Percentiles rank a stretch among this genome's conserved stretches.
Conservation (phyloP, 2,329 filamentous ascomycete genomes). For the Aspergillus pseudoglaucus region DNA sequence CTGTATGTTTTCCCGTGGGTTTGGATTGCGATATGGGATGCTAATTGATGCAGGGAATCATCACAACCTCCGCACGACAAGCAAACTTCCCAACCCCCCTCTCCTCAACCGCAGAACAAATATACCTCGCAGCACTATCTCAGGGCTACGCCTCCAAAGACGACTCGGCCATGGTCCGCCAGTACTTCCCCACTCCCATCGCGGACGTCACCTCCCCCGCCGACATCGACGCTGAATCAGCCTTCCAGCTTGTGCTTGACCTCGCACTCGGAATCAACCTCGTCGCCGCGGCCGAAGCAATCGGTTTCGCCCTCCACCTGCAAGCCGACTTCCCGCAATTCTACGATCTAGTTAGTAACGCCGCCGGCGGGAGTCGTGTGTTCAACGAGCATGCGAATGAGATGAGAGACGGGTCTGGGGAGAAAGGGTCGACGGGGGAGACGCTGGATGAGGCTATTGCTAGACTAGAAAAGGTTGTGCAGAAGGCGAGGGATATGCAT, state of each 20-base stretch:
- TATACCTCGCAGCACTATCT: constrained; percentile 55
- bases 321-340: constrained; percentile 41
- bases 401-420: constrained; percentile 28
- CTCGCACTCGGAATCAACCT: constrained; percentile 44
- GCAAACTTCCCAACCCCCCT: constrained; percentile 55
- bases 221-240: constrained; percentile 24
- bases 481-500: constrained; percentile 35
- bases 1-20: constrained; percentile 22
- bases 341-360: constrained; percentile 42
- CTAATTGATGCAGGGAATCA: constrained; percentile 46
- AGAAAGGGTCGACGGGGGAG: constrained; percentile 24
- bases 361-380: constrained; percentile 42
- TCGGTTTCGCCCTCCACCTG: constrained; percentile 42
- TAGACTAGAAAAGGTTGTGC: constrained; percentile 37
- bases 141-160: constrained; percentile 52
- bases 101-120: constrained; percentile 57
- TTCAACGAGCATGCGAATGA: constrained; percentile 36
- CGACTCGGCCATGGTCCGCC: constrained; percentile 51
- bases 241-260: constrained; percentile 37
- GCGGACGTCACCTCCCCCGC: constrained; percentile 29
- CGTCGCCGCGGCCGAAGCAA: constrained; percentile 44
- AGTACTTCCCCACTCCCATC: constrained; percentile 43
- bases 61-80: constrained; percentile 58
- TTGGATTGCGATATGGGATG: background rate
- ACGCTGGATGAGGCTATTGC: constrained; percentile 32